Percentiles rank a stretch among this genome's conserved stretches.
These are phyloP conservation scores for Xerocomus amazonicus DNA, from an alignment of 1,284 basidiomycete species.

Conservation along the genomic window DNA sequence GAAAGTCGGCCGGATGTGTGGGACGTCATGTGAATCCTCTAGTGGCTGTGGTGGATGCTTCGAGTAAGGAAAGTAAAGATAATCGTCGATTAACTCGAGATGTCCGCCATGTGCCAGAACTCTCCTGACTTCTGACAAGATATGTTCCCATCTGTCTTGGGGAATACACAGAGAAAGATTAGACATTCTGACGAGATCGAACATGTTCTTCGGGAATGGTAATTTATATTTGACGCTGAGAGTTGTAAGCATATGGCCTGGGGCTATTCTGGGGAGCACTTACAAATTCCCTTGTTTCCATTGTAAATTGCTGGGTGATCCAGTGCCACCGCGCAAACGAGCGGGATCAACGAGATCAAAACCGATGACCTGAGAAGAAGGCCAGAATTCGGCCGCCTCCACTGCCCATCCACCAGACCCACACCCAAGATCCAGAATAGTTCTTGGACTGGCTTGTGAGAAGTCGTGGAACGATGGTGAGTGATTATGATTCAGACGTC, in stretches of 20 bases:
- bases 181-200: constrained; percentile 70
- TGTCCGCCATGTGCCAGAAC: constrained; percentile 58
- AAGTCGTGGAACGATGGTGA: constrained; percentile 60
- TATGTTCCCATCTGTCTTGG: constrained; percentile 49
- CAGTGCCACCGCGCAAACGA: constrained; percentile 28
- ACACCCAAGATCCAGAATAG: constrained; percentile 71
- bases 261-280: constrained; percentile 25
- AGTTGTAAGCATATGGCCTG: not conserved
- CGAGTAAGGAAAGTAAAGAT: constrained; percentile 58
- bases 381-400: constrained; percentile 59
- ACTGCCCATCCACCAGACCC: constrained; percentile 64
- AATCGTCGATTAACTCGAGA: constrained; percentile 70
- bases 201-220: constrained; percentile 57
- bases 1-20: constrained; percentile 1
- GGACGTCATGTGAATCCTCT: constrained; percentile 1
- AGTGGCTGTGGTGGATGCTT: constrained; percentile 21
- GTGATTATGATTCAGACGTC: constrained; percentile 45
- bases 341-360: constrained; percentile 60
- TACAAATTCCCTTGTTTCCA: constrained; percentile 67
- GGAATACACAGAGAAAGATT: constrained; percentile 61
- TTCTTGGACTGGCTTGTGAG: constrained; percentile 45
- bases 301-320: constrained; percentile 44
- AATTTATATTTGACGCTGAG: constrained; percentile 50
- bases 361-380: constrained; percentile 51
- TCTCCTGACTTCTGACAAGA: constrained; percentile 57